Conservation (phyloP, 345 rosid genomes). For the Trapa bicornis region DNA sequence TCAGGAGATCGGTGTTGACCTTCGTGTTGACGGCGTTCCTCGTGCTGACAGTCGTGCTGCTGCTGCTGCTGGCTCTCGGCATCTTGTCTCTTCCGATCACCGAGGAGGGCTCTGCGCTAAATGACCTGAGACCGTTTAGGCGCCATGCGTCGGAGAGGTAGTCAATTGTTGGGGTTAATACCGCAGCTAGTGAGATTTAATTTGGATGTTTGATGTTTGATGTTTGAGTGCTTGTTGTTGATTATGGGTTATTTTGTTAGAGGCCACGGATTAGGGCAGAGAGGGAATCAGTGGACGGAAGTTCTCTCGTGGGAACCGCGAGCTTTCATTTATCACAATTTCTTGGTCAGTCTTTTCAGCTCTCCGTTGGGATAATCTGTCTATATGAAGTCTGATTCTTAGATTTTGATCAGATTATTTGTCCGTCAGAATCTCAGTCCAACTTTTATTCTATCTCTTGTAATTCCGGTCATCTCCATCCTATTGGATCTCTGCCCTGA, state of each 20-base stretch:
- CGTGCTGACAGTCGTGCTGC: conserved; percentile 49
- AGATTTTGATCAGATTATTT: background rate
- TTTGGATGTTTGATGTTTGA: background rate
- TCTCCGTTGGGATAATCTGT: background rate
- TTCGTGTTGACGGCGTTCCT: conserved; percentile 47
- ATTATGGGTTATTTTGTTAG: conserved; percentile 21
- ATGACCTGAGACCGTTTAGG: conserved; percentile 40
- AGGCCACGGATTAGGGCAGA: conserved; percentile 37
- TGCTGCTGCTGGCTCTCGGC: conserved; percentile 62
- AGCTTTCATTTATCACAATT: conserved; percentile 69
- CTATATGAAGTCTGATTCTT: background rate
- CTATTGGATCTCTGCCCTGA: background rate
- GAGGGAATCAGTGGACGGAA: conserved; percentile 83
- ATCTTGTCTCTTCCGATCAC: conserved; percentile 52
- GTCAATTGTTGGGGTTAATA: background rate
- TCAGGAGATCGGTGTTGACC: conserved; percentile 47
- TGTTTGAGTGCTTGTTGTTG: conserved; percentile 8
- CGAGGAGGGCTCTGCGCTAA: conserved; percentile 31
- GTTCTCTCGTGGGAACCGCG: conserved; percentile 88
- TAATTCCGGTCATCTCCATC: background rate
- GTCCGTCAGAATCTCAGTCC: background rate
- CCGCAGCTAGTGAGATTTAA: background rate
- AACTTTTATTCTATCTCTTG: background rate
- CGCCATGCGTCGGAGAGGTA: conserved; percentile 55
- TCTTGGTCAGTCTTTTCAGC: conserved; percentile 44